phyloP scores from a whole-genome alignment of 768 basidiomycete species.

The Lactarius evosmus region DNA sequence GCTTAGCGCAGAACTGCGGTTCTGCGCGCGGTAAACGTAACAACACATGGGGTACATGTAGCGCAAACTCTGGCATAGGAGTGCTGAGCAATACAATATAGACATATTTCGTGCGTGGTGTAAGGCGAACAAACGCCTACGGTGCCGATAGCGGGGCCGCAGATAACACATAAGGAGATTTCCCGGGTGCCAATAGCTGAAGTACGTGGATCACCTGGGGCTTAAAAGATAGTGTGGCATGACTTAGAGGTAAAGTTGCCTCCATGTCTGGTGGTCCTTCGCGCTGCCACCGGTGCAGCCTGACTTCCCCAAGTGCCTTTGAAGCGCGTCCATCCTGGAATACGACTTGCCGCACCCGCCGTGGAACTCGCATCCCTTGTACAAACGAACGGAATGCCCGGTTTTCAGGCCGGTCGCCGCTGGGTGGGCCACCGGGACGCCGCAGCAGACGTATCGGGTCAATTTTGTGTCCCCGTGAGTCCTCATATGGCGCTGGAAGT shows the following conservation, averaged over 20 bases:
- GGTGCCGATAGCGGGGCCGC: too few relatives aligned
- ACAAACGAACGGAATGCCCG: background rate
- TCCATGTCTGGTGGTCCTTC: constrained; percentile 17
- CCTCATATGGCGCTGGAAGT: constrained; percentile 13
- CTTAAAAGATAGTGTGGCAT: background rate
- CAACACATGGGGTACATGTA: background rate
- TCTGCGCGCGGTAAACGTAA: background rate
- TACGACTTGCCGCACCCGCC: constrained; percentile 20
- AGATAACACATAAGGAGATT: background rate
- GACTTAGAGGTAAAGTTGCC: constrained; percentile 6
- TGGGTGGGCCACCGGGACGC: constrained; percentile 5
- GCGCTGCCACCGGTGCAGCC: constrained; percentile 5
- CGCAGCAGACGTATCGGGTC: constrained; percentile 18
- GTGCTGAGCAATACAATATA: background rate
- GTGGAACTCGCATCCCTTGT: background rate
- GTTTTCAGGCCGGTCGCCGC: background rate
- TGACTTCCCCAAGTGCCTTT: constrained; percentile 16
- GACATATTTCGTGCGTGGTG: background rate
- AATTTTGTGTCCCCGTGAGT: constrained; percentile 2
- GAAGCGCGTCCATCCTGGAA: constrained; percentile 20
- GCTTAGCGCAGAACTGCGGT: background rate
- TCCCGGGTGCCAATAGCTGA: background rate
- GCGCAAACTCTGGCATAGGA: background rate
- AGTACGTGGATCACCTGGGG: background rate
- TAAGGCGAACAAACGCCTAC: background rate